Percentiles rank a stretch among this genome's conserved stretches.
Conservation (phyloP, 2,329 filamentous ascomycete genomes). For the Exophiala sp. region DNA sequence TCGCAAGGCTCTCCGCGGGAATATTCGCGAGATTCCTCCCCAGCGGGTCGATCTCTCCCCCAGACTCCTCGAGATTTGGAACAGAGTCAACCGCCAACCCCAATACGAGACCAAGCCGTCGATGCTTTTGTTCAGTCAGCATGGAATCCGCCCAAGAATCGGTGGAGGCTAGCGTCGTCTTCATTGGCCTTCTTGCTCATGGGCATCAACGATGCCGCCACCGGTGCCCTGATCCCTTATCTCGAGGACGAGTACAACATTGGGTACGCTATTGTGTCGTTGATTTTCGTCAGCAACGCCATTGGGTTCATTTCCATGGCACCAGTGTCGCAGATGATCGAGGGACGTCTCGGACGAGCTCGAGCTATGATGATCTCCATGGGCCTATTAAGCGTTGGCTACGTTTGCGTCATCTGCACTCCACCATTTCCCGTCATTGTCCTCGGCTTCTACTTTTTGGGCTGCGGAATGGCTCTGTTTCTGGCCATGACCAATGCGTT, state of each 20-base stretch:
- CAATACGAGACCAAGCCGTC: constrained; percentile 22
- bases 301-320: constrained; percentile 70
- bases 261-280: constrained; percentile 69
- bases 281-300: constrained; percentile 75
- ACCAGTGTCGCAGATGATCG: constrained; percentile 59
- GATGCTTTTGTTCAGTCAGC: constrained; percentile 29
- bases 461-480: constrained; percentile 47
- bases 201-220: constrained; percentile 68
- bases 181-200: constrained; percentile 63
- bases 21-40: constrained; percentile 3
- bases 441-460: constrained; percentile 62
- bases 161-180: constrained; percentile 58
- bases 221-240: constrained; percentile 74
- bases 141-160: constrained; percentile 53
- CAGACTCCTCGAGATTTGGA: constrained; percentile 30
- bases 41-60: constrained; percentile 6
- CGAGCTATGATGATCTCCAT: constrained; percentile 57
- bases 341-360: constrained; percentile 58
- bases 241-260: constrained; percentile 71
- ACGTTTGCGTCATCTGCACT: constrained; percentile 58
- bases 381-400: constrained; percentile 53
- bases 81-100: constrained; percentile 26
- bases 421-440: constrained; percentile 67
- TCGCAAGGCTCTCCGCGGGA: constrained; percentile 16
- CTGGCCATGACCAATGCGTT: constrained; percentile 54